Conservation (phyloP, 2,329 filamentous ascomycete species). For the Nemania sp. region DNA sequence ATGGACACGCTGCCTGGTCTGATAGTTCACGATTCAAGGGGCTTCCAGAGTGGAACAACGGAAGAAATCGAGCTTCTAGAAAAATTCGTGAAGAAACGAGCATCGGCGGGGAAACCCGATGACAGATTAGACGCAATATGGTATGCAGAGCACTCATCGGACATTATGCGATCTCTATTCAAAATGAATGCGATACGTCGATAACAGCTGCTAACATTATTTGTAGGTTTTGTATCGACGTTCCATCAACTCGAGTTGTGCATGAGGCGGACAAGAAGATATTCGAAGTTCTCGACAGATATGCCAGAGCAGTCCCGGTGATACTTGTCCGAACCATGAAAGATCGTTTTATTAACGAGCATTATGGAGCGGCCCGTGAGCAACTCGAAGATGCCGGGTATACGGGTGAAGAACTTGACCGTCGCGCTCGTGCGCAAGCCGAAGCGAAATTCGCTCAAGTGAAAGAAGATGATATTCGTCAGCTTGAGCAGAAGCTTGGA, state of each 20-base stretch:
- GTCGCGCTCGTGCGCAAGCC: slow-evolving; percentile 21
- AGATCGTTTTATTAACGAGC: slow-evolving; percentile 34
- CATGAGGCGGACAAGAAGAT: slow-evolving; percentile 35
- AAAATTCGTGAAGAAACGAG: slow-evolving; percentile 32
- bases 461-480: slow-evolving; percentile 29
- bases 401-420: slow-evolving; percentile 23
- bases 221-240: slow-evolving; percentile 35
- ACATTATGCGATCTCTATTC: not conserved
- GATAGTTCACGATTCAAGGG: slow-evolving; percentile 37
- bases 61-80: slow-evolving; percentile 32
- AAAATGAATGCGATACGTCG: not conserved
- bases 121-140: slow-evolving; percentile 35
- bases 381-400: slow-evolving; percentile 25
- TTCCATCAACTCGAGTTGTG: slow-evolving; percentile 30
- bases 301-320: slow-evolving; percentile 29
- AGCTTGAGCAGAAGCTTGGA: slow-evolving; percentile 29
- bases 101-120: slow-evolving; percentile 11
- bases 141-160: slow-evolving; percentile 19
- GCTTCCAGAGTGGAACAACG: slow-evolving; percentile 33
- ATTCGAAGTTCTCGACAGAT: slow-evolving; percentile 28
- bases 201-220: not conserved
- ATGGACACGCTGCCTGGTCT: slow-evolving; percentile 34
- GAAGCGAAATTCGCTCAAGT: slow-evolving; percentile 27
- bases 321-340: slow-evolving; percentile 36
- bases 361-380: slow-evolving; percentile 26